phyloP scores from a whole-genome alignment of 495 filamentous ascomycete species.

The Annulohypoxylon moriforme region DNA sequence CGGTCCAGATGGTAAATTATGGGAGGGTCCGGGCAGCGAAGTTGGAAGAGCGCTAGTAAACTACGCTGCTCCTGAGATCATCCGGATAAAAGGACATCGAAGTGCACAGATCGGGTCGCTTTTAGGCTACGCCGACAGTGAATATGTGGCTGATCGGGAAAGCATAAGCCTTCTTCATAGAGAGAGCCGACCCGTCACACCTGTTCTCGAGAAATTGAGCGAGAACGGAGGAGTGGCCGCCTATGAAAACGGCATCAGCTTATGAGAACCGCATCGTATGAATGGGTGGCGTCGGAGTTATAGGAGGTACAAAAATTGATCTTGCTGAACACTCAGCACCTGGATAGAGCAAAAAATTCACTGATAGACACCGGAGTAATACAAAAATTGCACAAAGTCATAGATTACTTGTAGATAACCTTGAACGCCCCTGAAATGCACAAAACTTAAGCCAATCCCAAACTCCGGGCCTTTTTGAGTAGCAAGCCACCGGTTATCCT shows the following conservation, averaged over 20 bases:
- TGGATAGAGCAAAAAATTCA: constrained; percentile 5
- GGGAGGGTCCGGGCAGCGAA: constrained; percentile 71
- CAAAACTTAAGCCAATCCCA: constrained; percentile 24
- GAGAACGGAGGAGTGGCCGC: constrained; percentile 44
- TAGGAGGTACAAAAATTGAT: constrained; percentile 1
- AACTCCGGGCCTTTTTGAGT: constrained; percentile 35
- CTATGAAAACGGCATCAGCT: constrained; percentile 43
- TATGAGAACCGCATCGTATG: constrained; percentile 24
- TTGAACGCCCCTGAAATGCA: constrained; percentile 39
- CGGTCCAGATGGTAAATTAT: constrained; percentile 49
- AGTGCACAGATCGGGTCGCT: constrained; percentile 81
- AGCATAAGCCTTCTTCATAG: constrained; percentile 80
- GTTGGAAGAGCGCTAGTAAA: constrained; percentile 94
- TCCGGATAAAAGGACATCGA: constrained; percentile 82
- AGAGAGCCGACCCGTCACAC: constrained; percentile 56
- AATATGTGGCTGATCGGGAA: constrained; percentile 91
- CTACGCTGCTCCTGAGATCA: constrained; percentile 86
- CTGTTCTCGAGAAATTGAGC: constrained; percentile 45
- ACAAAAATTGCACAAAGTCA: constrained; percentile 18
- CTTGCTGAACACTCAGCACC: constrained; percentile 4
- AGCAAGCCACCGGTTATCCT: constrained; percentile 7
- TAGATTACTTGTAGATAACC: constrained; percentile 30
- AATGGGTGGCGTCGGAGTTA: constrained; percentile 27
- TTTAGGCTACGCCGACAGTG: constrained; percentile 91
- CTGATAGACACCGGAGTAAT: constrained; percentile 1